Percentiles rank a stretch among this genome's conserved stretches.
These are phyloP conservation scores for Isatis tinctoria DNA, from an alignment of 345 rosid species.

Conservation along the genomic window DNA sequence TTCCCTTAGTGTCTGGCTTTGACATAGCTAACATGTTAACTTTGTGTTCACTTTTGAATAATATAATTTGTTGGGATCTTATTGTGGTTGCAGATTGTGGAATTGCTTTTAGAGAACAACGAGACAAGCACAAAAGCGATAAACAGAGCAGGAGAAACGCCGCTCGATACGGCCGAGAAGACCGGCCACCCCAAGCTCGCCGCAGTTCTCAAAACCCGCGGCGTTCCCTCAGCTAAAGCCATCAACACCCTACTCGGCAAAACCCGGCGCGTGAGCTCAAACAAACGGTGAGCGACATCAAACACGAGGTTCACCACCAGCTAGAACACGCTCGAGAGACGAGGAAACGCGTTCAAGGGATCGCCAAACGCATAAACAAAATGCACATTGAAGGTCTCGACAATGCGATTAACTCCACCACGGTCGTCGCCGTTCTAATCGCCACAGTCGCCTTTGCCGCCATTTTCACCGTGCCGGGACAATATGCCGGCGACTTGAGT, in stretches of 20 bases:
- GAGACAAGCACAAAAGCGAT: constrained; percentile 50
- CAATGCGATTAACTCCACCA: constrained; percentile 92
- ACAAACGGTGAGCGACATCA: constrained; percentile 92
- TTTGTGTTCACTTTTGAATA: not conserved
- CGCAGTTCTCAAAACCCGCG: constrained; percentile 50
- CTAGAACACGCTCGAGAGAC: constrained; percentile 91
- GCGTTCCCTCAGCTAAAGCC: constrained; percentile 64
- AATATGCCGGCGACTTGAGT: constrained; percentile 52
- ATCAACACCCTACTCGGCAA: constrained; percentile 41
- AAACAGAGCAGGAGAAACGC: constrained; percentile 69
- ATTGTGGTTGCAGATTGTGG: constrained; percentile 54
- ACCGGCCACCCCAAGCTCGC: constrained; percentile 50
- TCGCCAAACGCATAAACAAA: constrained; percentile 78
- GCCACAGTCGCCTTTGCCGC: constrained; percentile 97
- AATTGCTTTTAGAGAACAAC: constrained; percentile 45
- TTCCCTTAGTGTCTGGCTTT: too few species aligned
- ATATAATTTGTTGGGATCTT: not conserved
- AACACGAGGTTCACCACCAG: constrained; percentile 88
- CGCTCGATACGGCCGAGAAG: constrained; percentile 87
- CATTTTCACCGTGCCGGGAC: constrained; percentile 89
- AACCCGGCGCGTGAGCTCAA: constrained; percentile 70
- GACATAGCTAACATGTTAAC: not conserved
- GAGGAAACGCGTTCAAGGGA: constrained; percentile 76
- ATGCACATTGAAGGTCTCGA: constrained; percentile 90
- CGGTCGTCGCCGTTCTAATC: constrained; percentile 88